Base-by-base conservation (phyloP, 2,329 filamentous ascomycete genomes). In the Cyphellophora europaea region DNA sequence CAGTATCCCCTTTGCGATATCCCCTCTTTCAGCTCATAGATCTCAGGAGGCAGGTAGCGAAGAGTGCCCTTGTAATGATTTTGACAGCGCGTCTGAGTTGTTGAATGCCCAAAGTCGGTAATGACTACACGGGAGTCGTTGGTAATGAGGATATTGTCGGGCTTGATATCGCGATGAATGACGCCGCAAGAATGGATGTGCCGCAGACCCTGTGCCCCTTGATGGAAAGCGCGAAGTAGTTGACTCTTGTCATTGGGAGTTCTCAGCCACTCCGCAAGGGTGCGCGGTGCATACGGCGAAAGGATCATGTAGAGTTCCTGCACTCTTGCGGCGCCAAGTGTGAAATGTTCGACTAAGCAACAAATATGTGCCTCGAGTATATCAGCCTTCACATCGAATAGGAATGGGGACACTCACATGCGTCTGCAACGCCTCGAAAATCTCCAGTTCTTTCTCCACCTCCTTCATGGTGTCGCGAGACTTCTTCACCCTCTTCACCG, bases 91-190 rank as follows among this genome's bases (percentile, higher is more conserved):
- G 21, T 14, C 5, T 40, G 37, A 13, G 31, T 30, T 1, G 88
- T 96, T 0, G 91, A 96, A 59, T 93, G 95, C 69, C 91, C 96
- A 66, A 96, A 98, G 61, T 98, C 91, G 37, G 91, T 93, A 58
- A 96, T 71, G 69, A 96, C 89, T 36, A 96, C 88, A 56, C 96
- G 91, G 6, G 86, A 86, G 53, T 93, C 84, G 0, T 79, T 79
- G 52, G 93, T 87, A 30, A 94, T 67, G 12, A 94, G 65, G 19
- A 93, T 83, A 50, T 94, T 93, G 57, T 93, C 86, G 1, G 87
- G 87, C 62, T 94, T 94, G 36, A 93, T 74, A 57, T 94, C 86
- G 51, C 86, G 74, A 59, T 94, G 86, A 45, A 93, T 86, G 51
- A 93, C 93, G 48, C 82, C 79, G 55, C 91, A 84, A 21, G 70